Percentiles rank a stretch among this genome's conserved stretches.
Conservation (phyloP, 2,329 filamentous ascomycete species). For the Emmonsiellopsis sp. region DNA sequence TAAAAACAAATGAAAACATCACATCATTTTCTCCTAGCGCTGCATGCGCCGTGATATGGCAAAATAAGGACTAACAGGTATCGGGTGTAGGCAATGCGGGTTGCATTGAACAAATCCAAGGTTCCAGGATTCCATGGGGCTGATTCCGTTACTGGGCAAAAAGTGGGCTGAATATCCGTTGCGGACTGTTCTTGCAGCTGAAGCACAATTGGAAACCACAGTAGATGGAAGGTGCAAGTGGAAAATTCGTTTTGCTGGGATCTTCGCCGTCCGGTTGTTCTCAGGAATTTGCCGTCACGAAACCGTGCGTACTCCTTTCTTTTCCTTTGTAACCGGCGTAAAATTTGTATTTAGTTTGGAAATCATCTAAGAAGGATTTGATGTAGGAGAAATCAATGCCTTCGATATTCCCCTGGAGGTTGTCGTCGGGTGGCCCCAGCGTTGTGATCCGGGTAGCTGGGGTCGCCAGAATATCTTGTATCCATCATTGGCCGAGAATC, state of each 20-base stretch:
- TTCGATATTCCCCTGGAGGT: constrained; percentile 24
- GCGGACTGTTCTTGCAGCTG: too few relatives aligned
- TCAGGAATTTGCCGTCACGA: too few relatives aligned
- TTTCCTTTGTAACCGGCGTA: too few relatives aligned
- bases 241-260: too few relatives aligned
- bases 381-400: constrained; percentile 18
- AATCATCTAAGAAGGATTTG: too few relatives aligned
- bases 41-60: neutral
- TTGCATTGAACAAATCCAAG: neutral
- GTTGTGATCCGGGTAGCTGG: constrained; percentile 24
- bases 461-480: constrained; percentile 35
- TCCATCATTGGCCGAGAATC: constrained; percentile 34
- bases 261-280: too few relatives aligned
- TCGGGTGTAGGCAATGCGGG: constrained; percentile 1
- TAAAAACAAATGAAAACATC: neutral
- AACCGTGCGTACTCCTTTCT: too few relatives aligned
- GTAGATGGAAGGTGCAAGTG: too few relatives aligned
- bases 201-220: too few relatives aligned
- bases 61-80: neutral
- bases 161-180: neutral
- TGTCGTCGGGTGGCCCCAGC: constrained; percentile 26
- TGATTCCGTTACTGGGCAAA: constrained; percentile 9
- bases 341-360: too few relatives aligned
- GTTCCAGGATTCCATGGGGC: constrained; percentile 3
- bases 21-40: neutral